phyloP scores from a whole-genome alignment of 192 early-diverging fungal genomes.

The Chytriomyces confervae region DNA sequence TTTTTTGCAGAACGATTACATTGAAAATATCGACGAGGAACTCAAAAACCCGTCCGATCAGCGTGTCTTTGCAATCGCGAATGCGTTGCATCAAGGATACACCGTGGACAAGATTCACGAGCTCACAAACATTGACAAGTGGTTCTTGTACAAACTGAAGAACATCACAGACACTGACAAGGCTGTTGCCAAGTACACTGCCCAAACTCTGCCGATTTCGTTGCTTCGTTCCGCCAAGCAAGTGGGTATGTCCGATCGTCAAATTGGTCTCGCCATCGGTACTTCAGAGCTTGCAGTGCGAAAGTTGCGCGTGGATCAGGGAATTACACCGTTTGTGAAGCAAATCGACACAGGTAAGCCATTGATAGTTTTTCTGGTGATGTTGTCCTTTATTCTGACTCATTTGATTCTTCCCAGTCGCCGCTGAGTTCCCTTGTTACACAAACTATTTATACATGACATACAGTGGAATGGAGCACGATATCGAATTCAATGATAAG shows the following conservation, averaged over 20 bases:
- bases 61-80: slow-evolving; percentile 95
- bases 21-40: slow-evolving; percentile 84
- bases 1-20: slow-evolving; percentile 61
- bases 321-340: slow-evolving; percentile 94
- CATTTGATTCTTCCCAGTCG: slow-evolving; percentile 56
- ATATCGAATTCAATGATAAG: slow-evolving; percentile 89
- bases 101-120: slow-evolving; percentile 88
- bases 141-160: slow-evolving; percentile 96
- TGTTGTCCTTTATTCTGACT: slow-evolving; percentile 29
- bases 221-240: slow-evolving; percentile 83
- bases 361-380: neutral
- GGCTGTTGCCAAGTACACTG: slow-evolving; percentile 63
- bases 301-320: slow-evolving; percentile 77
- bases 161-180: slow-evolving; percentile 86
- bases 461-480: slow-evolving; percentile 93
- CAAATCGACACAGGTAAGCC: slow-evolving; percentile 88
- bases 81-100: slow-evolving; percentile 92
- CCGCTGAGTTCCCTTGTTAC: slow-evolving; percentile 96
- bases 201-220: slow-evolving; percentile 62
- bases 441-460: slow-evolving; percentile 99
- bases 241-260: slow-evolving; percentile 95
- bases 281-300: slow-evolving; percentile 91
- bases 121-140: slow-evolving; percentile 92
- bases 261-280: slow-evolving; percentile 73
- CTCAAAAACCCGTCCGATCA: slow-evolving; percentile 89